Base-by-base conservation (phyloP, 192 early-diverging fungal species). In the Dissophora globulifera region DNA sequence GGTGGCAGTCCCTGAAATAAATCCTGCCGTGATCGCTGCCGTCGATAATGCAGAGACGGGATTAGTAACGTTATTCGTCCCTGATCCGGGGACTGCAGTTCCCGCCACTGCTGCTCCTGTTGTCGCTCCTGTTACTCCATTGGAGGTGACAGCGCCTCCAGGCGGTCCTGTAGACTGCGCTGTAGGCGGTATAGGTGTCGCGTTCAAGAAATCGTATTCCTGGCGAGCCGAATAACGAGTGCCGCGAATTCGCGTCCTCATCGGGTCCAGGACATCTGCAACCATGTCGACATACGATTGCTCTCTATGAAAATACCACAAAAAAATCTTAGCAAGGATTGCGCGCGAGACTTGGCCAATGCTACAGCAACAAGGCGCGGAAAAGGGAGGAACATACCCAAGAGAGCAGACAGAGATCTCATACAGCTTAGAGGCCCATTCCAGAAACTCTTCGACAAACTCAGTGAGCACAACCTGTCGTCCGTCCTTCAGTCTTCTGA, bases 371-470 rank as follows among this genome's bases (percentile, higher is more conserved):
- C 48, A 58, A 26, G 10, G 22, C 15, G 19, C 3, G 33, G 35
- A 38, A 41, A 22, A 52, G 38, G 31, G 22, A 8, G 5, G 3
- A 13, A 72, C 64, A 66, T 78, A 81, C 80, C 84, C 92, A 9
- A 93, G 69, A 9, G 91, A 91, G 62, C 92, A 93, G 11, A 93
- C 84, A 11, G 85, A 88, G 22, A 93, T 92, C 41, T 93, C 92
- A 78, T 82, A 93, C 16, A 71, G 78, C 11, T 79, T 79, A 17
- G 68, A 72, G 17, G 91, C 91, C 91, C 91, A 92, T 41, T 90
- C 87, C 50, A 93, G 68, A 58, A 93, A 93, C 54, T 90, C 89
- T 29, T 89, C 82, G 8, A 91, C 88, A 30, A 83, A 78, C 41
- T 90, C 87, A 25, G 87, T 84, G 13, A 91, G 58, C 1, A 92